Percentiles rank a stretch among this genome's conserved stretches.
Evolutionary conservation across 1,139 yeast species (phyloP).

Genomic region (Pichia inconspicua): DNA sequence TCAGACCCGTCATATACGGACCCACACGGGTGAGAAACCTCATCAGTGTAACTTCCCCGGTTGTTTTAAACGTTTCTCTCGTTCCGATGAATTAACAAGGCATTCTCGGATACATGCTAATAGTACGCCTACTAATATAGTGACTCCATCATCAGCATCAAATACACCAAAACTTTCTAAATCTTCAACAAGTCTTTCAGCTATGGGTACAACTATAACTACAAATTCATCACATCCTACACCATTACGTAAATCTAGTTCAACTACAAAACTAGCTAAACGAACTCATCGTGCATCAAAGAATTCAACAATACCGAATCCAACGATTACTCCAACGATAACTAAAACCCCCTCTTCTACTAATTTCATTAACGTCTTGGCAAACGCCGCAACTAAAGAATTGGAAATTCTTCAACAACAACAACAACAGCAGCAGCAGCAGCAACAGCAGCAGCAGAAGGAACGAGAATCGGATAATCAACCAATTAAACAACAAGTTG

Average conservation of each 20-base stretch:
- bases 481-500: constrained; percentile 9
- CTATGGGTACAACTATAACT: background rate
- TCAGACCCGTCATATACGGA: constrained; percentile 87
- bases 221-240: background rate
- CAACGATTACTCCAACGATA: background rate
- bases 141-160: constrained; percentile 4
- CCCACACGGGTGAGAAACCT: constrained; percentile 95
- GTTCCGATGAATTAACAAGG: constrained; percentile 86
- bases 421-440: background rate
- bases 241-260: constrained; percentile 6
- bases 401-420: constrained; percentile 35
- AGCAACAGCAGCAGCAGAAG: background rate
- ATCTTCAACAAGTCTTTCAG: constrained; percentile 8
- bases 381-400: constrained; percentile 78
- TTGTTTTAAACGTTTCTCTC: constrained; percentile 74
- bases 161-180: constrained; percentile 7
- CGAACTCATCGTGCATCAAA: background rate
- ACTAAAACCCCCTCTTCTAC: background rate
- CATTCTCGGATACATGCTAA: constrained; percentile 83
- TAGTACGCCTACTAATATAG: constrained; percentile 33
- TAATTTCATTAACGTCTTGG: constrained; percentile 52
- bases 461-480: background rate
- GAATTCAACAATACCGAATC: background rate
- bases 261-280: constrained; percentile 34
- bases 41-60: constrained; percentile 86